Evolutionary conservation across 495 filamentous ascomycete genomes (phyloP).

Genomic region (Cryomyces minteri): DNA sequence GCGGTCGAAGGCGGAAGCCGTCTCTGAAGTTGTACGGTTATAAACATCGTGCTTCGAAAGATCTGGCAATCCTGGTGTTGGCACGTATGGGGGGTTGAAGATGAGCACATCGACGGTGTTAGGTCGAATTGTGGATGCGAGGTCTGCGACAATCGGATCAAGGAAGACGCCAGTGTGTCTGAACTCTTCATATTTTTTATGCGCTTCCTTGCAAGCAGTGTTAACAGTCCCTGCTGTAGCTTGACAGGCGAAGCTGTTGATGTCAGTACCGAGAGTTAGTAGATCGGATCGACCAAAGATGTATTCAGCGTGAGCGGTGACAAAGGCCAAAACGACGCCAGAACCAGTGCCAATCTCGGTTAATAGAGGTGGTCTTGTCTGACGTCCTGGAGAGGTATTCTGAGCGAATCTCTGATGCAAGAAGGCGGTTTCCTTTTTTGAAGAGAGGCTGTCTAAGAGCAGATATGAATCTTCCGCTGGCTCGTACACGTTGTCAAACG

Average conservation of each 20-base stretch:
- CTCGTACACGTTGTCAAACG: constrained; percentile 73
- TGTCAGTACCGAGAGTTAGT: constrained; percentile 56
- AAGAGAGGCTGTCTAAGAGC: constrained; percentile 84
- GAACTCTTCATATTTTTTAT: background rate
- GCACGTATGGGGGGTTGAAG: constrained; percentile 96
- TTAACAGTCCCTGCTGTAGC: constrained; percentile 44
- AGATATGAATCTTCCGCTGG: constrained; percentile 91
- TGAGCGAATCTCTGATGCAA: constrained; percentile 40
- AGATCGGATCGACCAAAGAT: constrained; percentile 60
- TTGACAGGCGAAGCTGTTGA: constrained; percentile 62
- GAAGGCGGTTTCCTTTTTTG: constrained; percentile 48
- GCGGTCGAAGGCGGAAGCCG: constrained; percentile 32
- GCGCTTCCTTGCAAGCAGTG: constrained; percentile 25
- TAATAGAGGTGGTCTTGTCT: constrained; percentile 31
- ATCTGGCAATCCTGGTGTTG: constrained; percentile 50
- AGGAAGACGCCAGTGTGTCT: constrained; percentile 25
- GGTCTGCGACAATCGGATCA: constrained; percentile 44
- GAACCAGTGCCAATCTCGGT: constrained; percentile 86
- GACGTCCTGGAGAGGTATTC: background rate
- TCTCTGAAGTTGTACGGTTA: constrained; percentile 13
- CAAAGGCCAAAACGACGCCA: constrained; percentile 76
- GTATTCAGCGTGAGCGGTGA: constrained; percentile 47
- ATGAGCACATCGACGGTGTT: constrained; percentile 61
- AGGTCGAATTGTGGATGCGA: constrained; percentile 35
- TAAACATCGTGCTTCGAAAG: constrained; percentile 16